Conservation (phyloP, 2,329 filamentous ascomycete genomes). For the Magnaporthiopsis poae region DNA sequence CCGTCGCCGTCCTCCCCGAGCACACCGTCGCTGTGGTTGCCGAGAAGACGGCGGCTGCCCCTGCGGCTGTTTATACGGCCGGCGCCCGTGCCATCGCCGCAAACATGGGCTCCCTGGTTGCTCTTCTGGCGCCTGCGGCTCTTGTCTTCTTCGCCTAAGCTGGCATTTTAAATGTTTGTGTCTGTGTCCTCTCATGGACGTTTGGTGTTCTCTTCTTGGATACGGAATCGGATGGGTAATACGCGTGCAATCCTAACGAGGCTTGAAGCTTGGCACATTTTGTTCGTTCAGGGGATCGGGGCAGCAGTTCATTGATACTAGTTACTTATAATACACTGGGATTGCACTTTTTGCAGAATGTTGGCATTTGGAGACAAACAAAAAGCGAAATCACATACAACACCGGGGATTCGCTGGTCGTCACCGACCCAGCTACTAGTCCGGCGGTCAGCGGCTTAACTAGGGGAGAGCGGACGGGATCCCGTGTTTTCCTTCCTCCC, state of each 20-base stretch:
- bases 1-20: background rate
- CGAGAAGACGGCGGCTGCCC: background rate
- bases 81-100: background rate
- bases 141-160: background rate
- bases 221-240: background rate
- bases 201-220: background rate
- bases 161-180: background rate
- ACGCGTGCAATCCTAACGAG: background rate
- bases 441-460: background rate
- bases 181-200: background rate
- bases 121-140: background rate
- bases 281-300: background rate
- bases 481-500: background rate
- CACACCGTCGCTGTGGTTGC: background rate
- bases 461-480: background rate
- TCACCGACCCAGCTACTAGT: constrained; percentile 5
- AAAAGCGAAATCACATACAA: background rate
- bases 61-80: background rate
- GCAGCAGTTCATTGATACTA: background rate
- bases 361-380: too few species aligned
- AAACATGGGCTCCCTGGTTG: background rate
- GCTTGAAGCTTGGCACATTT: background rate
- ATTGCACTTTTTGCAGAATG: background rate
- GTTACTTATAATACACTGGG: background rate
- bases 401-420: background rate